These are phyloP conservation scores for Apiospora saccharicola DNA, from an alignment of 2,329 filamentous ascomycete genomes.

Conservation along the genomic window DNA sequence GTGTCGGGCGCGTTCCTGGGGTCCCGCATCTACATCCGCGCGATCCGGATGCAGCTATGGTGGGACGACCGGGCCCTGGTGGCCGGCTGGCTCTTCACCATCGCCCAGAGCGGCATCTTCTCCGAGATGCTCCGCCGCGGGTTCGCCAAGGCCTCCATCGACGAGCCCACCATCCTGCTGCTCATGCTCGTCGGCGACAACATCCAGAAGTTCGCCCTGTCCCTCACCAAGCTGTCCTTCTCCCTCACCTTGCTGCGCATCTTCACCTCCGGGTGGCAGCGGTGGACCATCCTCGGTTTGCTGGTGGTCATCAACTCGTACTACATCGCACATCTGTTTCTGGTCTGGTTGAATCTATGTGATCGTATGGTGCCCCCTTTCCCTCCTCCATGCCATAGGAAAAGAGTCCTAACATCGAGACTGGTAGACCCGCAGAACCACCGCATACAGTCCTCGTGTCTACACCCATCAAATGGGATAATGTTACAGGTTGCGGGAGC, in stretches of 20 bases:
- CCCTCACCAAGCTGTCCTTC: slow-evolving; percentile 50
- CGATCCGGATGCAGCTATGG: not conserved
- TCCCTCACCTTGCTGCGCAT: slow-evolving; percentile 44
- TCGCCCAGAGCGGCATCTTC: slow-evolving; percentile 15
- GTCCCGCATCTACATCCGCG: not conserved
- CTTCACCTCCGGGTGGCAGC: slow-evolving; percentile 38
- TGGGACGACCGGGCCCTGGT: slow-evolving; percentile 19
- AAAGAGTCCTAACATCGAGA: not conserved
- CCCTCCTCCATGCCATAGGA: not conserved
- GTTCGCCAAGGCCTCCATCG: slow-evolving; percentile 5
- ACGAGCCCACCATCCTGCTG: not conserved
- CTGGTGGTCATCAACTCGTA: slow-evolving; percentile 40
- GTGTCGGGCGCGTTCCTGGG: slow-evolving; percentile 7
- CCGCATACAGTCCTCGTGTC: not conserved
- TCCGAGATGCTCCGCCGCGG: slow-evolving; percentile 18
- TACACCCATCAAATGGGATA: not conserved
- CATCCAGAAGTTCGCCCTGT: slow-evolving; percentile 35
- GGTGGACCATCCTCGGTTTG: slow-evolving; percentile 40
- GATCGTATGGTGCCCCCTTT: not conserved
- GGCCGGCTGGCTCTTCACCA: slow-evolving; percentile 3
- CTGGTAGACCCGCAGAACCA: not conserved
- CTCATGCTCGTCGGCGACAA: slow-evolving; percentile 5
- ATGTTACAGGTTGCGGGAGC: not conserved
- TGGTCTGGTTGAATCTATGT: slow-evolving; percentile 31
- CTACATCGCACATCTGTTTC: slow-evolving; percentile 31